Percentiles rank a stretch among this genome's conserved stretches.
These are phyloP conservation scores for Saccharomyces uvarum DNA, from an alignment of 1,139 yeast species.

Conservation along the genomic window DNA sequence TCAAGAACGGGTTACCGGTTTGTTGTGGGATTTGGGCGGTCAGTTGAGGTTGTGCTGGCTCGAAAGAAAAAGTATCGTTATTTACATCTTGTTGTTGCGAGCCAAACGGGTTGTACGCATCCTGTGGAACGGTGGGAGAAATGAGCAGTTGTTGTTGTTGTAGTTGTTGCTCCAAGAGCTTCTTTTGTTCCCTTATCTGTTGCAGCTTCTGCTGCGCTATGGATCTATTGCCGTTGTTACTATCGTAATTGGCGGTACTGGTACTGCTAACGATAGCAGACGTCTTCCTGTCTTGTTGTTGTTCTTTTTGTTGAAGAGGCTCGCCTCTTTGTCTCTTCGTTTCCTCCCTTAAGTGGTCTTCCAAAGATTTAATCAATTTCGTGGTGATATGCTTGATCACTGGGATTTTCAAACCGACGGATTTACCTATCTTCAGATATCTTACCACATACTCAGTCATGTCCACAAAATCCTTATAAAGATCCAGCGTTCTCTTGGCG, in stretches of 20 bases:
- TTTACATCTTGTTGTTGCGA: constrained; percentile 14
- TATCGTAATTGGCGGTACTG: constrained; percentile 7
- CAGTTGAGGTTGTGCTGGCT: constrained; percentile 14
- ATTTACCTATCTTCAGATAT: constrained; percentile 80
- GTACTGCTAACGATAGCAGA: constrained; percentile 5
- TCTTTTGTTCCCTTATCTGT: constrained; percentile 27
- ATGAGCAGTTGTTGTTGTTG: constrained; percentile 24
- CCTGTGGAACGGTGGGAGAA: constrained; percentile 25
- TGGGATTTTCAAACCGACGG: constrained; percentile 87
- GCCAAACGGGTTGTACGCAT: constrained; percentile 27
- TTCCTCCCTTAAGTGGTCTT: constrained; percentile 49
- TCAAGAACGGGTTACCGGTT: constrained; percentile 15
- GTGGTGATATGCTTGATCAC: constrained; percentile 97
- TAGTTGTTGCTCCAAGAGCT: constrained; percentile 25
- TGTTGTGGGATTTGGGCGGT: neutral
- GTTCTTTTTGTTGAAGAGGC: constrained; percentile 1
- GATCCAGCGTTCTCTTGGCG: constrained; percentile 77
- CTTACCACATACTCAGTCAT: constrained; percentile 83
- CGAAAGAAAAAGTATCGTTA: constrained; percentile 11
- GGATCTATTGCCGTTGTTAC: constrained; percentile 10
- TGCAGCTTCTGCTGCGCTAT: constrained; percentile 24
- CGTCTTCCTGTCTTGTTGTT: constrained; percentile 8
- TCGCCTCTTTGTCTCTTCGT: neutral
- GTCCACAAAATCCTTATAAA: constrained; percentile 78
- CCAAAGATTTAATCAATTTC: constrained; percentile 75